Evolutionary conservation across 495 filamentous ascomycete species (phyloP).

Genomic region (Pseudoneurospora amorphoporcata): DNA sequence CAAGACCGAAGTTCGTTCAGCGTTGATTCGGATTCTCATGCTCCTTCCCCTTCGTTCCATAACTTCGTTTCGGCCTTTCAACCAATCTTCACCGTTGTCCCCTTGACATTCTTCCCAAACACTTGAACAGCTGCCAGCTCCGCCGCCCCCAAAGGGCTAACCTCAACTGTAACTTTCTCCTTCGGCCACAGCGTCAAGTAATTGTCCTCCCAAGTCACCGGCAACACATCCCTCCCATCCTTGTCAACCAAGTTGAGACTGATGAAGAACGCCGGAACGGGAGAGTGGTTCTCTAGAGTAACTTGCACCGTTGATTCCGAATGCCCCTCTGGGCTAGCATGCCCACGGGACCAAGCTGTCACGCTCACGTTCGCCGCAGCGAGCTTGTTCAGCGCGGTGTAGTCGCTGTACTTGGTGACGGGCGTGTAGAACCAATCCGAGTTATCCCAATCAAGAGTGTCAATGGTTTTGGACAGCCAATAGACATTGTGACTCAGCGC

Average conservation of each 20-base stretch:
- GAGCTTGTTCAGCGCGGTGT: slow-evolving; percentile 36
- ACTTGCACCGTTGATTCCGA: slow-evolving; percentile 9
- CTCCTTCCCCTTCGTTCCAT: too few relatives aligned
- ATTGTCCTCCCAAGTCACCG: slow-evolving; percentile 51
- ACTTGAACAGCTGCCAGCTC: slow-evolving; percentile 4
- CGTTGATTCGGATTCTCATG: too few relatives aligned
- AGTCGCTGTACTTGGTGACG: slow-evolving; percentile 43
- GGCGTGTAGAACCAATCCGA: slow-evolving; percentile 52
- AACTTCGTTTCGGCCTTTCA: too few relatives aligned
- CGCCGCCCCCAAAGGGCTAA: neutral
- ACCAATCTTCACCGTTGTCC: neutral
- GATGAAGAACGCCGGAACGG: slow-evolving; percentile 48
- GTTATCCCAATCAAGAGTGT: slow-evolving; percentile 44
- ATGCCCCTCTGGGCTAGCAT: neutral
- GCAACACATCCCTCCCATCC: slow-evolving; percentile 33
- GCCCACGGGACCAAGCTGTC: neutral
- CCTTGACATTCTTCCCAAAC: slow-evolving; percentile 14
- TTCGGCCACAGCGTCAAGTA: slow-evolving; percentile 51
- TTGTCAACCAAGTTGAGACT: slow-evolving; percentile 36
- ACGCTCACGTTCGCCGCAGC: slow-evolving; percentile 26
- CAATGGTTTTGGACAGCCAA: slow-evolving; percentile 42
- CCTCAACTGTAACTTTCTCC: slow-evolving; percentile 32
- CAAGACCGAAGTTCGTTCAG: too few relatives aligned
- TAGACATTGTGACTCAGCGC: slow-evolving; percentile 51
- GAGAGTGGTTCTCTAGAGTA: slow-evolving; percentile 41